Conservation (phyloP, 768 basidiomycete genomes). For the Pisolithus orientalis region DNA sequence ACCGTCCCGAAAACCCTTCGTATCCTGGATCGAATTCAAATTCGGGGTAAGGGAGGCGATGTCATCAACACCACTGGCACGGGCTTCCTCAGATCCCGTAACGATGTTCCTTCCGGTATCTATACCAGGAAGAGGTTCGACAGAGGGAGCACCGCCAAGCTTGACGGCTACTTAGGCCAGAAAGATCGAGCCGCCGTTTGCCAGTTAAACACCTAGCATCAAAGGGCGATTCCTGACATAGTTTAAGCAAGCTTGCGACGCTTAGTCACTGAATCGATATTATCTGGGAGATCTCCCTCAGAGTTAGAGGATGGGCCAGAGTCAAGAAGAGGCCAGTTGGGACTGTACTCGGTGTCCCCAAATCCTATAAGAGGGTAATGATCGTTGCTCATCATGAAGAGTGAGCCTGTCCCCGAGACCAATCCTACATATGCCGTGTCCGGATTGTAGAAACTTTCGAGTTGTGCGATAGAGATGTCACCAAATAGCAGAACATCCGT, state of each 20-base stretch:
- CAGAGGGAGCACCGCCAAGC: slow-evolving; percentile 52
- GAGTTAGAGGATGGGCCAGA: slow-evolving; percentile 27
- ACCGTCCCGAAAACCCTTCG: slow-evolving; percentile 7
- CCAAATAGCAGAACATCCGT: slow-evolving; percentile 62
- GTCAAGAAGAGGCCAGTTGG: slow-evolving; percentile 29
- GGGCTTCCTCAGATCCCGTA: slow-evolving; percentile 11
- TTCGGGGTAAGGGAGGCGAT: slow-evolving; percentile 8
- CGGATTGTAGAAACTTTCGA: slow-evolving; percentile 36
- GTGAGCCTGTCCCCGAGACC: slow-evolving; percentile 60
- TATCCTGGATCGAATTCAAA: not conserved
- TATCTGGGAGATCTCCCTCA: slow-evolving; percentile 30
- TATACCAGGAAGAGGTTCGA: slow-evolving; percentile 23
- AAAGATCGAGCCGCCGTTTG: slow-evolving; percentile 46
- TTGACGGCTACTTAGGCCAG: slow-evolving; percentile 45
- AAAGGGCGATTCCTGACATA: slow-evolving; percentile 32
- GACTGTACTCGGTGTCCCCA: slow-evolving; percentile 37
- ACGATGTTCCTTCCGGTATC: slow-evolving; percentile 5
- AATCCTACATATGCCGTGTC: slow-evolving; percentile 79
- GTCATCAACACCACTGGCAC: slow-evolving; percentile 12
- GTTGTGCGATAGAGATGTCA: slow-evolving; percentile 20
- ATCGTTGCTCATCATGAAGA: slow-evolving; percentile 82
- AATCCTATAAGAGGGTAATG: slow-evolving; percentile 81
- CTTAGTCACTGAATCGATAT: slow-evolving; percentile 40
- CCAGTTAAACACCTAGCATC: slow-evolving; percentile 62
- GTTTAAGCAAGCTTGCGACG: slow-evolving; percentile 37